These are phyloP conservation scores for Plantago ovata DNA, from an alignment of 257 asterid genomes.

Conservation along the genomic window DNA sequence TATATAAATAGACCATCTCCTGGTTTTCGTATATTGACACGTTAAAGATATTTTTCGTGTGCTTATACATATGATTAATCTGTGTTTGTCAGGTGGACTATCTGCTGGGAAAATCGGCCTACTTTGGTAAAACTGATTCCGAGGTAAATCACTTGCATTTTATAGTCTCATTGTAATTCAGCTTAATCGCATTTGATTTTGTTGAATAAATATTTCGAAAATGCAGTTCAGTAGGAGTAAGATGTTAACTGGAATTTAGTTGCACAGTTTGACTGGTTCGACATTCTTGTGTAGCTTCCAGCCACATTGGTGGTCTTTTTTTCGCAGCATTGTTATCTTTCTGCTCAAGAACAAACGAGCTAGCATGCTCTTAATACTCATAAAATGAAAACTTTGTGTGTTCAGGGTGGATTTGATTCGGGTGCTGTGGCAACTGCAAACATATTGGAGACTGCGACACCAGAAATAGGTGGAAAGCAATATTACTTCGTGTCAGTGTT, in stretches of 20 bases:
- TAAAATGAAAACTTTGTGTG: not conserved
- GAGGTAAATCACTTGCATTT: conserved; percentile 50
- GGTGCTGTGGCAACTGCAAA: conserved; percentile 80
- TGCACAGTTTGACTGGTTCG: too few species aligned
- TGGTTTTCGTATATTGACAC: not conserved
- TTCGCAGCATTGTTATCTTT: too few species aligned
- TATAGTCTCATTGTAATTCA: too few species aligned
- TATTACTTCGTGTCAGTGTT: conserved; percentile 58
- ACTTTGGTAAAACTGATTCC: conserved; percentile 76
- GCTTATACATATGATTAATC: not conserved
- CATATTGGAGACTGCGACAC: conserved; percentile 63
- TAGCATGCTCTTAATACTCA: not conserved
- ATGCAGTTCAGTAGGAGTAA: too few species aligned
- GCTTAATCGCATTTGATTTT: too few species aligned
- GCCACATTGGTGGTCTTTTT: too few species aligned
- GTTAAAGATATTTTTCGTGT: not conserved
- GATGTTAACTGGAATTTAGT: too few species aligned
- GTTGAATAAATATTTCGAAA: too few species aligned
- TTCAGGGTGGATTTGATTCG: conserved; percentile 83
- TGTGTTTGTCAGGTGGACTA: conserved; percentile 65
- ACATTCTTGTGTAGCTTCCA: too few species aligned
- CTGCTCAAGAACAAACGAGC: too few species aligned
- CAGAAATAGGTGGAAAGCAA: conserved; percentile 43
- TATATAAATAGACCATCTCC: conserved; percentile 16
- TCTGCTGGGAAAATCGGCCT: conserved; percentile 79